Evolutionary conservation across 495 filamentous ascomycete genomes (phyloP), one percentile per base, ranked within the genome.

Genomic region (Hypomontagnella submonticulosa): DNA sequence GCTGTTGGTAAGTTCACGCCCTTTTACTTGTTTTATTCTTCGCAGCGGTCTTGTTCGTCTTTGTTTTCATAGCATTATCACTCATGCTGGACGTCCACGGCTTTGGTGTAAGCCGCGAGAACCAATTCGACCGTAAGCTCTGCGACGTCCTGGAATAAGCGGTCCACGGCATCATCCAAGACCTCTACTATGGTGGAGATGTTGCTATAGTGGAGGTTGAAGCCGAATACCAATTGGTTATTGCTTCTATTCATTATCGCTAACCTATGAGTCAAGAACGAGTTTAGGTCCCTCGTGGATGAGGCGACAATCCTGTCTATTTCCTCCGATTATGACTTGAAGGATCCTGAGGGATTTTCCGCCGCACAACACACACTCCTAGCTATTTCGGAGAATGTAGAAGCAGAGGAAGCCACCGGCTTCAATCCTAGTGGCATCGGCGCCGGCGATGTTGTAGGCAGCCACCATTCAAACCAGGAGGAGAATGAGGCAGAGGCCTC

Each of bases 351-450:
- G 15, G 79, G 83, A n/a, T 73, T 92, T 10, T 57, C 77, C 9
- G 69, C 77, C n/a, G 81, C 86, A 12, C 80, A 84, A 7, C 62
- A 80, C 11, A 79, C 80, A 1, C 78, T 97, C 1, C 76, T 88
- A 16, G 49, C 73, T 0, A 73, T 97, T 6, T 88, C 87, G 43
- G 75, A 83, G 8, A 76, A 79, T 34, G 91, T 89, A 0, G 64
- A 79, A 16, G 80, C 82, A 16, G 89, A 94, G 63, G 88, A 92
- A 65, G 79, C 83, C 12, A 83, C 86, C 0, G 87, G 85, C 0
- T 96, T 96, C 71, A 92, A 97, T 59, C 87, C 92, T 0, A 92
- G 90, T 9, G 92, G 90, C 2, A 86, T 85, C 33, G 83, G 86
- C 38, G 80, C 79, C 4, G 38, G 56, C 36, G 57, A 41, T 36